These are phyloP conservation scores for Adansonia gregorii DNA, from an alignment of 441 rosid genomes.

Conservation along the genomic window DNA sequence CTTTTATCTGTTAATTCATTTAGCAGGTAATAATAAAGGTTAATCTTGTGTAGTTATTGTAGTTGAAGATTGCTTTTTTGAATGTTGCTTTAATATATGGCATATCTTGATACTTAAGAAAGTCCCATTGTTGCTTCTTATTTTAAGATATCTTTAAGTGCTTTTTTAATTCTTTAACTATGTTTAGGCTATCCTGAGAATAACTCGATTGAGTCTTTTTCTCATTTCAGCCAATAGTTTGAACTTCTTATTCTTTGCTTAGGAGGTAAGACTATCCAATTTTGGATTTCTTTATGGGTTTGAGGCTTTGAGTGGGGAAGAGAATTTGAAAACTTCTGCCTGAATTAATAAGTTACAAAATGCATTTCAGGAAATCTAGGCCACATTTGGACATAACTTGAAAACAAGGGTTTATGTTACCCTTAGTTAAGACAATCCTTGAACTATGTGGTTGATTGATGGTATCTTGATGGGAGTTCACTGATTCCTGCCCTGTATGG, in stretches of 20 bases:
- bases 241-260: not conserved
- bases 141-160: slow-evolving; percentile 19
- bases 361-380: not conserved
- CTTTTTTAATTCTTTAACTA: slow-evolving; percentile 6
- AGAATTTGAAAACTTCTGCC: not conserved
- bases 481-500: not conserved
- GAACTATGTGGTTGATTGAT: not conserved
- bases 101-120: slow-evolving; percentile 25
- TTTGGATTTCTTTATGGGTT: not conserved
- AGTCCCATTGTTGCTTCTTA: slow-evolving; percentile 28
- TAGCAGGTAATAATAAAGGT: slow-evolving; percentile 1
- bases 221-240: not conserved
- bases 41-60: not conserved
- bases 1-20: not conserved
- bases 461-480: not conserved
- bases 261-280: slow-evolving; percentile 4
- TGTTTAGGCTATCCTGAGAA: slow-evolving; percentile 12
- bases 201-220: slow-evolving; percentile 5
- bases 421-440: not conserved
- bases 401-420: not conserved
- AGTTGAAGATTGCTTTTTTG: not conserved
- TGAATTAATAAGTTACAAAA: not conserved
- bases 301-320: not conserved
- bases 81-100: slow-evolving; percentile 13
- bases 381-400: slow-evolving; percentile 17